These are phyloP conservation scores for Chamaenerion angustifolium DNA, from an alignment of 345 rosid genomes.

Conservation along the genomic window DNA sequence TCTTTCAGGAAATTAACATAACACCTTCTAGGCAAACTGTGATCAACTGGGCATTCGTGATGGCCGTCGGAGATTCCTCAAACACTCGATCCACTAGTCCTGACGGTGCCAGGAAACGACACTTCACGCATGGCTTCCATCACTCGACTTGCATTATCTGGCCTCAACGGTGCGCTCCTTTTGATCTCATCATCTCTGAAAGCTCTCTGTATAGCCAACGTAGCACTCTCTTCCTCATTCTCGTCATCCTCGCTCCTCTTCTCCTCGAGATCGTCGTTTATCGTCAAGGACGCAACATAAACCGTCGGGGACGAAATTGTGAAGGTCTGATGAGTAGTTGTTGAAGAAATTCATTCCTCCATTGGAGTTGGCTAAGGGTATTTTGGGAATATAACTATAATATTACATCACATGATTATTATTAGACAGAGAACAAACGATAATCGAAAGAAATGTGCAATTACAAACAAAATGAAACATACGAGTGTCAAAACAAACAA, in stretches of 20 bases:
- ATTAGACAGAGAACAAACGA: no score
- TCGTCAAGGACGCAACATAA: slow-evolving; percentile 35
- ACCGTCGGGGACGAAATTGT: slow-evolving; percentile 28
- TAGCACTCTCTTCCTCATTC: slow-evolving; percentile 23
- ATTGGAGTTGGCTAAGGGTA: not conserved
- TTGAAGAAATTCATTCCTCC: not conserved
- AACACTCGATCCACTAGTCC: slow-evolving; percentile 61
- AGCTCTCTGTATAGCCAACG: slow-evolving; percentile 28
- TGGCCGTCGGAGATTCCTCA: slow-evolving; percentile 39
- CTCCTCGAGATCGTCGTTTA: slow-evolving; percentile 24
- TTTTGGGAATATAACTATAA: no score
- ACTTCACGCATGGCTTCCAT: slow-evolving; percentile 83
- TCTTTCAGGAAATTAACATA: not conserved
- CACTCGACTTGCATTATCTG: slow-evolving; percentile 46
- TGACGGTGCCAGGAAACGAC: slow-evolving; percentile 52
- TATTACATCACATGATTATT: no score
- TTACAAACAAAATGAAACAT: no score
- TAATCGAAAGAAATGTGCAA: no score
- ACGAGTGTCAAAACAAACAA: no score
- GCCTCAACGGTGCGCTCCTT: slow-evolving; percentile 52
- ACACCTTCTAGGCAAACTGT: not conserved
- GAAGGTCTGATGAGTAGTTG: slow-evolving; percentile 7
- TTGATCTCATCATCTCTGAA: slow-evolving; percentile 68
- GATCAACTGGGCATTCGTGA: slow-evolving; percentile 5
- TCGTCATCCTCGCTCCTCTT: slow-evolving; percentile 20